These are phyloP conservation scores for Agastache rugosa DNA, from an alignment of 257 asterid species.

Conservation along the genomic window DNA sequence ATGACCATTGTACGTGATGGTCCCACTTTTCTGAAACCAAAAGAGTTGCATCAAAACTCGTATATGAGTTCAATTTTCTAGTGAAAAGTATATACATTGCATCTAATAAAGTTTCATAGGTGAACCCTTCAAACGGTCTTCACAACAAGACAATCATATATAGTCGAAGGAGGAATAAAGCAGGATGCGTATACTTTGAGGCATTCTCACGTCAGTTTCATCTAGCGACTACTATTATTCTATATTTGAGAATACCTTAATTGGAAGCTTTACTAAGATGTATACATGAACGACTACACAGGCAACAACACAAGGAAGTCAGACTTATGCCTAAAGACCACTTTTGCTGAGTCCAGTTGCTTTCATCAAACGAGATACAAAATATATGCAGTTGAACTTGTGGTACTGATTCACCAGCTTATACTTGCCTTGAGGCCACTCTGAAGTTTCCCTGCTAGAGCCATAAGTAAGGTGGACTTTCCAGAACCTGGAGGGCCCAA, in stretches of 20 bases:
- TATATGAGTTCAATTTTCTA: not conserved
- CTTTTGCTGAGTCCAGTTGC: not conserved
- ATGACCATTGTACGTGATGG: slow-evolving; percentile 75
- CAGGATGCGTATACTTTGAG: not conserved
- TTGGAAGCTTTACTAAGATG: not conserved
- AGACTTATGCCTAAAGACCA: not conserved
- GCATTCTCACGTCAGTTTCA: not conserved
- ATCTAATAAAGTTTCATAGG: not conserved
- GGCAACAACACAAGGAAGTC: not conserved
- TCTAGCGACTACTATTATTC: not conserved
- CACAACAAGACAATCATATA: not conserved
- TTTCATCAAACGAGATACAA: not conserved
- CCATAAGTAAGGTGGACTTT: slow-evolving; percentile 76
- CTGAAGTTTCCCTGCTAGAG: slow-evolving; percentile 87
- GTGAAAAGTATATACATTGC: not conserved
- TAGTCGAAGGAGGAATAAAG: not conserved
- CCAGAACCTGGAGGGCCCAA: slow-evolving; percentile 97
- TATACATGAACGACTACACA: not conserved
- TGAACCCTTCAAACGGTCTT: not conserved
- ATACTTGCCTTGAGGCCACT: slow-evolving; percentile 65
- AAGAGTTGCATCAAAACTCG: slow-evolving; percentile 7
- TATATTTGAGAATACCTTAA: not conserved
- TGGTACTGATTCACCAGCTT: not conserved
- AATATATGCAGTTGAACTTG: not conserved
- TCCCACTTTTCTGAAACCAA: slow-evolving; percentile 70